These are phyloP conservation scores for Trametes maxima DNA, from an alignment of 768 basidiomycete genomes.

Conservation along the genomic window DNA sequence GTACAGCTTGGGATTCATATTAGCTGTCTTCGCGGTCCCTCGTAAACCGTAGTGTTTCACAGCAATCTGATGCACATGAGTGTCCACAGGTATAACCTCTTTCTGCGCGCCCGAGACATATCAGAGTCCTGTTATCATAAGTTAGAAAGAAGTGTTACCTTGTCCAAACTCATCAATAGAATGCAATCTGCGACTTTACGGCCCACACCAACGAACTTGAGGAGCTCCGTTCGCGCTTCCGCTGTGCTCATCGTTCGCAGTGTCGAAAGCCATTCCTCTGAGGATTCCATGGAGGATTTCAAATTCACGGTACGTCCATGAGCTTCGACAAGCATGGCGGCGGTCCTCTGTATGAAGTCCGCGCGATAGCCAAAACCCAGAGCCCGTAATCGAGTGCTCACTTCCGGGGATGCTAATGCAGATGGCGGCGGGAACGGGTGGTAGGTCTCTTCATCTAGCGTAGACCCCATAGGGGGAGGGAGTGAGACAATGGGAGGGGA, in stretches of 20 bases:
- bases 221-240: conserved; percentile 71
- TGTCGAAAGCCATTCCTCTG: conserved; percentile 62
- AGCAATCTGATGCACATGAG: conserved; percentile 92
- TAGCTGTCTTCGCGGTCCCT: conserved; percentile 47
- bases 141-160: conserved; percentile 49
- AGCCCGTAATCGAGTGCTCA: conserved; percentile 65
- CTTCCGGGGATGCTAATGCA: conserved; percentile 57
- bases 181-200: conserved; percentile 97
- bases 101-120: conserved; percentile 45
- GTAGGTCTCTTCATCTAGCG: conserved; percentile 41
- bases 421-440: conserved; percentile 87
- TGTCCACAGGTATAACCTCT: conserved; percentile 93
- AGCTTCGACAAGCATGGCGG: conserved; percentile 69
- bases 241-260: conserved; percentile 53
- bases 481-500: conserved; percentile 67
- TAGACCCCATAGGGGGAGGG: conserved; percentile 36
- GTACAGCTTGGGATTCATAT: conserved; percentile 79
- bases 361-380: conserved; percentile 98
- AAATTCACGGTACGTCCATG: conserved; percentile 38
- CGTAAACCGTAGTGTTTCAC: conserved; percentile 74
- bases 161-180: conserved; percentile 89
- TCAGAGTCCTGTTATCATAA: not conserved
- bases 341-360: conserved; percentile 82
- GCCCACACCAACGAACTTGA: conserved; percentile 89
- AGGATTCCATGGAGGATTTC: conserved; percentile 40